A percentile compares a stretch with the other conserved stretches of the same genome.
Conservation (phyloP, 495 filamentous ascomycete genomes). For the Niebla homalea region DNA sequence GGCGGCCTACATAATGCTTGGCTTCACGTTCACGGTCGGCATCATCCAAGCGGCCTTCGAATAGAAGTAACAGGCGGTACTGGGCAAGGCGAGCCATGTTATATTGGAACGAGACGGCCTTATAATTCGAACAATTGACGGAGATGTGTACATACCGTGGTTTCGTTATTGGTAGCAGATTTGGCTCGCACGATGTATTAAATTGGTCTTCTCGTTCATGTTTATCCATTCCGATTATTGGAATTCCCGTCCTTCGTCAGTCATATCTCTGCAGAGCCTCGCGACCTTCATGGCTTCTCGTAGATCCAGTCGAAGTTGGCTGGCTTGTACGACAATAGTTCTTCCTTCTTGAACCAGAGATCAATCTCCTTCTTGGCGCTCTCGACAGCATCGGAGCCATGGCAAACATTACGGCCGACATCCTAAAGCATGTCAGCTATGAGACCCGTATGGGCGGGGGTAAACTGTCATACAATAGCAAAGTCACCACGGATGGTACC, state of each 20-base stretch:
- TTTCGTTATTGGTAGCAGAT: not conserved
- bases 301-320: slow-evolving; percentile 84
- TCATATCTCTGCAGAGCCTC: not conserved
- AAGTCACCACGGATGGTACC: slow-evolving; percentile 95
- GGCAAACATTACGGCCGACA: slow-evolving; percentile 97
- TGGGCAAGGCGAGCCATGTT: too few relatives aligned
- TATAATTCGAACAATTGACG: not conserved
- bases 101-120: not conserved
- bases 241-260: not conserved
- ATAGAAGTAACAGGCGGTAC: too few relatives aligned
- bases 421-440: slow-evolving; percentile 35
- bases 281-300: slow-evolving; percentile 47
- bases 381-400: slow-evolving; percentile 97
- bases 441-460: slow-evolving; percentile 1
- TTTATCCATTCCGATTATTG: not conserved
- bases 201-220: not conserved
- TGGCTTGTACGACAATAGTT: slow-evolving; percentile 67
- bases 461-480: slow-evolving; percentile 41
- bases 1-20: slow-evolving; percentile 2
- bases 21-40: slow-evolving; percentile 4
- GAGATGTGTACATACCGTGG: not conserved
- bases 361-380: slow-evolving; percentile 98
- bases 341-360: slow-evolving; percentile 85
- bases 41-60: slow-evolving; percentile 6
- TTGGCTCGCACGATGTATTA: not conserved